Base-by-base conservation (phyloP, 1,284 basidiomycete species). In the Naganishia liquefaciens region DNA sequence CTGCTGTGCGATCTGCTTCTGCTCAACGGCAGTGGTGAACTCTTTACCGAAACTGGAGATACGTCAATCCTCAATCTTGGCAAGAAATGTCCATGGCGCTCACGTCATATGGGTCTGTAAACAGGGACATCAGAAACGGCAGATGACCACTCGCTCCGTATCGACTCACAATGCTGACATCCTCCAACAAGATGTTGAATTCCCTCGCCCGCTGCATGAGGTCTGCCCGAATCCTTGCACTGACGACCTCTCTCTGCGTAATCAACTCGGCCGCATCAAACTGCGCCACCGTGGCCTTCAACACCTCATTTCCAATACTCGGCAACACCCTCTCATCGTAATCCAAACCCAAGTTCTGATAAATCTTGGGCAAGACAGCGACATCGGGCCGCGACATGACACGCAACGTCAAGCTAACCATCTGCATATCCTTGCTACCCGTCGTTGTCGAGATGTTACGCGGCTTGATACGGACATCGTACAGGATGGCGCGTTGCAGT, bases 261-360 rank as follows among this genome's bases (percentile, higher is more conserved):
- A 85, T 99, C 72, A 99, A 83, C 80, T 99, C 95, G 21, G 95
- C 94, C 47, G 95, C 95, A 79, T 99, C 95, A 72, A 98, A 99
- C 77, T 99, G 95, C 13, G 95, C 95, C 0, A 99, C 96, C 67
- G 95, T 97, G 63, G 90, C 91, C 82, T 99, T 99, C 71, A 97
- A 79, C 33, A 99, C 94, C 81, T 99, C 95, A 76, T 99, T 99
- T 50, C 93, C 94, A 75, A 98, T 91, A 47, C 91, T 93, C 10
- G 91, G 91, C 21, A 93, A 81, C 1, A 96, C 92, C 73, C 93
- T 87, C 81, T 99, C 95, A 79, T 99, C 96, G 79, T 99, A 99
- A 75, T 99, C 96, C 77, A 89, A 80, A 61, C 95, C 95, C 54
- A 99, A 84, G 70, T 84, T 88, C 80, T 96, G 93, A 83, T 99